These are phyloP conservation scores for Hirschioporus abietinus DNA, from an alignment of 768 basidiomycete species.

Conservation along the genomic window DNA sequence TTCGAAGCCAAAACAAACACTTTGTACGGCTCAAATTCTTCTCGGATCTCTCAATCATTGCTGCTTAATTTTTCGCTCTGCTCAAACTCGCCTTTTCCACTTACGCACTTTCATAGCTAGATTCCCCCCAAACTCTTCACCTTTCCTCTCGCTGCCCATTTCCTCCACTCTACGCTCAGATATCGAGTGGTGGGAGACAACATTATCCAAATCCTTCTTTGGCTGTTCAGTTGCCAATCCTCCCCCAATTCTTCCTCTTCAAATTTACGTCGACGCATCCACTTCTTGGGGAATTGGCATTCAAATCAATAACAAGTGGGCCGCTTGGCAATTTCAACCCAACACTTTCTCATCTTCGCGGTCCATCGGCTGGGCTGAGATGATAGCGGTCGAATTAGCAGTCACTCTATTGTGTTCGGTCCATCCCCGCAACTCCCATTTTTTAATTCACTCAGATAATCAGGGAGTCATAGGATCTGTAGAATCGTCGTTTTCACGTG, in stretches of 20 bases:
- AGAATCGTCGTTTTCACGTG: slow-evolving; percentile 19
- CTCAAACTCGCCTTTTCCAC: slow-evolving; percentile 24
- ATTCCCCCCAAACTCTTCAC: background rate
- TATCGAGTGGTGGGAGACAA: slow-evolving; percentile 17
- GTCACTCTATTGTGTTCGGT: slow-evolving; percentile 26
- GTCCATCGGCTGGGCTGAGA: slow-evolving; percentile 41
- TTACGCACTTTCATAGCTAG: slow-evolving; percentile 22
- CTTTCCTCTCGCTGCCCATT: background rate
- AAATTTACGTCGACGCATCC: slow-evolving; percentile 37
- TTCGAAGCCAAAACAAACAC: background rate
- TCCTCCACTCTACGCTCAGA: slow-evolving; percentile 16
- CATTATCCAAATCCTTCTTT: slow-evolving; percentile 18
- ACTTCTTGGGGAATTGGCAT: slow-evolving; percentile 37
- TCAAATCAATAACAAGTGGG: slow-evolving; percentile 27
- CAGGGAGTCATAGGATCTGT: slow-evolving; percentile 33
- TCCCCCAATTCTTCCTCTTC: slow-evolving; percentile 17
- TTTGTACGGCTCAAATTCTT: background rate
- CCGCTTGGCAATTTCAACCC: slow-evolving; percentile 31
- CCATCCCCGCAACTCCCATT: slow-evolving; percentile 17
- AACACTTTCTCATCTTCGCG: slow-evolving; percentile 26
- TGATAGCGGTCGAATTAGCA: slow-evolving; percentile 39
- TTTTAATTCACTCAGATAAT: slow-evolving; percentile 37
- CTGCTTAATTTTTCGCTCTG: slow-evolving; percentile 24
- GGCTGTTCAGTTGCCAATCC: slow-evolving; percentile 16
- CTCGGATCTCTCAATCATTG: slow-evolving; percentile 27